Conservation (phyloP, 2,329 filamentous ascomycete species). For the Annulohypoxylon truncatum region DNA sequence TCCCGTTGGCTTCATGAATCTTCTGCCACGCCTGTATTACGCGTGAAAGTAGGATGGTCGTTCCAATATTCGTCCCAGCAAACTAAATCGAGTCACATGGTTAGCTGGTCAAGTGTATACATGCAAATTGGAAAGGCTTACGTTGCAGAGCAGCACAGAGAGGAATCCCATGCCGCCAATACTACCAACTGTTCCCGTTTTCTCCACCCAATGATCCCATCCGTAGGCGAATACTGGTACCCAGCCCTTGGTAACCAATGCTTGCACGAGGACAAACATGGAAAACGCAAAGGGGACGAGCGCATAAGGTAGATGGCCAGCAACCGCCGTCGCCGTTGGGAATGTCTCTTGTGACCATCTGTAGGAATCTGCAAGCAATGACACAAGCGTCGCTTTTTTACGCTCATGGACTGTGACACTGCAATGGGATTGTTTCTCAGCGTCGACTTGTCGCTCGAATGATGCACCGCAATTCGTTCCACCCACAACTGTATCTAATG, state of each 20-base stretch:
- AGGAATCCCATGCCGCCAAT: constrained; percentile 80
- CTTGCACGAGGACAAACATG: constrained; percentile 82
- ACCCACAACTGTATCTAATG: constrained; percentile 23
- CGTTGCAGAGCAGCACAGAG: constrained; percentile 77
- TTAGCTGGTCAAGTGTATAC: constrained; percentile 3
- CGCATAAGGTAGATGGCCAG: constrained; percentile 73
- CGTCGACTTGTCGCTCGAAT: constrained; percentile 28
- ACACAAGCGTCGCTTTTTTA: constrained; percentile 63
- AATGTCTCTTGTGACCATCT: constrained; percentile 77
- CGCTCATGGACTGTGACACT: constrained; percentile 2
- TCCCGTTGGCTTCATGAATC: constrained; percentile 63
- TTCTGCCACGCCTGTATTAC: constrained; percentile 75
- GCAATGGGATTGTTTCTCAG: constrained; percentile 31
- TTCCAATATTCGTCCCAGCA: constrained; percentile 81
- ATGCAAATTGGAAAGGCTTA: constrained; percentile 57
- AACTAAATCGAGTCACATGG: constrained; percentile 61
- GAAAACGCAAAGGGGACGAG: constrained; percentile 77
- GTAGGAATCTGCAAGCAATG: constrained; percentile 58
- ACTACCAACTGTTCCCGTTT: constrained; percentile 74
- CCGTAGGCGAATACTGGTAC: constrained; percentile 77
- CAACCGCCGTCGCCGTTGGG: constrained; percentile 73
- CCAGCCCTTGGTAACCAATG: constrained; percentile 79
- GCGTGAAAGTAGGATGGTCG: constrained; percentile 77
- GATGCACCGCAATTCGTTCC: constrained; percentile 23
- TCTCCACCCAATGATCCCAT: constrained; percentile 78